Conservation (phyloP, 768 basidiomycete species). For the Kwoniella sp. region DNA sequence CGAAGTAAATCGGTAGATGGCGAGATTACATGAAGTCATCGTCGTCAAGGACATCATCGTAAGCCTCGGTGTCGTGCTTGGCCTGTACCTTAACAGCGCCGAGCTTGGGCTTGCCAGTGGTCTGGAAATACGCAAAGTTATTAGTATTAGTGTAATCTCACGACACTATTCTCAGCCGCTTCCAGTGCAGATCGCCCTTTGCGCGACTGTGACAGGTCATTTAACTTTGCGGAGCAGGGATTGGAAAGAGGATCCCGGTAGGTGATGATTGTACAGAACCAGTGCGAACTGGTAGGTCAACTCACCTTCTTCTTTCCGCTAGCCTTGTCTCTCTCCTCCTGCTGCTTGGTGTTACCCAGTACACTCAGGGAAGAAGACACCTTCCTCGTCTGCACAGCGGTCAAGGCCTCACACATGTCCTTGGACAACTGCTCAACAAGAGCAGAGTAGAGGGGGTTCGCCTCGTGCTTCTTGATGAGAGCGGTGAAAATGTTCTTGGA, state of each 20-base stretch:
- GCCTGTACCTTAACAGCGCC: constrained; percentile 65
- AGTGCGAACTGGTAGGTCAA: no score
- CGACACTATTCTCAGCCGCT: no score
- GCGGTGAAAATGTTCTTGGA: constrained; percentile 73
- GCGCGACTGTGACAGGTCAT: no score
- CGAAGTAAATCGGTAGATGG: no score
- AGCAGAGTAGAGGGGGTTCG: constrained; percentile 75
- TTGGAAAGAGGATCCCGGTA: no score
- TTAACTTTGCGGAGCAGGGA: no score
- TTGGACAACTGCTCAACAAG: constrained; percentile 85
- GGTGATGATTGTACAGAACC: no score
- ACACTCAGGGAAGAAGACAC: constrained; percentile 79
- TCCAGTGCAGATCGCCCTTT: no score
- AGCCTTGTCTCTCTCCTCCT: constrained; percentile 78
- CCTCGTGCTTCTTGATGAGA: constrained; percentile 74
- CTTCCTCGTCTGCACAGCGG: constrained; percentile 89
- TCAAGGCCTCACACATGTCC: constrained; percentile 72
- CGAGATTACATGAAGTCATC: constrained; percentile 98
- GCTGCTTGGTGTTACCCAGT: constrained; percentile 93
- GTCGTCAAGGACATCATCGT: constrained; percentile 90
- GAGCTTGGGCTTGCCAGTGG: constrained; percentile 69
- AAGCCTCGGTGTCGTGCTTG: constrained; percentile 75
- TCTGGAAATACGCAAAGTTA: constrained; percentile 50
- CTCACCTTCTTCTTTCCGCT: constrained; percentile 82
- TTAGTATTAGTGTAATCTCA: no score